Base-by-base conservation (phyloP, 2,329 filamentous ascomycete species). In the Alternaria novae-zelandiae region DNA sequence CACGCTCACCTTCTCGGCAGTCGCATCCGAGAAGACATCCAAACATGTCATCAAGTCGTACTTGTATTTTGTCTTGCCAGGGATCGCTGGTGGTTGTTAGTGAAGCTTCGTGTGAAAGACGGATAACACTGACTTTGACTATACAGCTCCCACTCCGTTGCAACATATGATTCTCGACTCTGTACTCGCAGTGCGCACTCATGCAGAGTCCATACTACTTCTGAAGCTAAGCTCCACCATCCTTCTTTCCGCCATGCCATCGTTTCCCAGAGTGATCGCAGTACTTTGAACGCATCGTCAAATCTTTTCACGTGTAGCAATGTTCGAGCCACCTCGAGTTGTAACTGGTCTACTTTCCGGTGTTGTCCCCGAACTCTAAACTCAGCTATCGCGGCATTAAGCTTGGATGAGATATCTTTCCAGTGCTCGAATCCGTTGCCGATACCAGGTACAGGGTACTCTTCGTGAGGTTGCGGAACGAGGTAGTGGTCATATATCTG, bases 401-500 rank as follows among this genome's bases (percentile, higher is more conserved):
- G 74, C 30, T 83, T 83, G 55, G 75, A 71, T 23, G 85, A 66
- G 47, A 89, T 85, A 54, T 86, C 79, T 46, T 78, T 72, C 47
- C 83, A 83, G 72, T 90, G 85, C 68, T 88, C 82, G 65, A 85
- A 83, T 1, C 83, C 83, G 26, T 69, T 75, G 36, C 74, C 70
- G 7, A 74, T 72, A 20, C 81, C 83, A 58, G 81, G 69, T 17
- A 83, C 63, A 12, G 85, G 82, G 32, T 80, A 80, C 74, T 90
- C 88, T 50, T 85, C 70, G 59, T 88, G 85, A 9, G 88, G 85
- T 59, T 88, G 85, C 1, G 86, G 86, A 6, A 85, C 86, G 26
- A 90, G 81, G 71, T 89, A 90, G 5, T 83, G 86, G 66, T 90
- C 88, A 68, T 90, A 90, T 13, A 80, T 79, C 45, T 80, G 78